phyloP scores from a whole-genome alignment of 2,329 filamentous ascomycete genomes.

The Fusarium sp. region DNA sequence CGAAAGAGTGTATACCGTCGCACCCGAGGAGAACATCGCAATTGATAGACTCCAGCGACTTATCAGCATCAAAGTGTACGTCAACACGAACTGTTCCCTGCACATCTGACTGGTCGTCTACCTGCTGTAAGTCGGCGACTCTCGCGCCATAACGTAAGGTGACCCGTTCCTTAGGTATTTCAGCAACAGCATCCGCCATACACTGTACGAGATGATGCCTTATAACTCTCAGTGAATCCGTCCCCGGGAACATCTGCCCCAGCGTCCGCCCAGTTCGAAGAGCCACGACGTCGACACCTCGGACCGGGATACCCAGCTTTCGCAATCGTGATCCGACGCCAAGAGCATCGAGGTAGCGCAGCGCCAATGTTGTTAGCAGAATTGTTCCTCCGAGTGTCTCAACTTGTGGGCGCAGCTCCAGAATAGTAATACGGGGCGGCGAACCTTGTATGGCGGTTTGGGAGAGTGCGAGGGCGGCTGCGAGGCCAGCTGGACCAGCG shows the following conservation, averaged over 20 bases:
- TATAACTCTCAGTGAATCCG: neutral
- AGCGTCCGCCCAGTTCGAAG: neutral
- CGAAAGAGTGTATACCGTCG: neutral
- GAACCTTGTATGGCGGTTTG: neutral
- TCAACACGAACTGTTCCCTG: neutral
- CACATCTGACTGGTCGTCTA: too few species aligned
- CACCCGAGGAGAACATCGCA: neutral
- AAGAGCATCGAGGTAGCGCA: neutral
- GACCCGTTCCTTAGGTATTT: neutral
- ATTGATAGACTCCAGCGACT: neutral
- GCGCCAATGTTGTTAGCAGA: neutral
- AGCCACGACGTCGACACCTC: neutral
- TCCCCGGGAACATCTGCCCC: neutral
- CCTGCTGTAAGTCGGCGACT: neutral
- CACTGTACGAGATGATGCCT: neutral
- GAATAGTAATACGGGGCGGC: rapidly evolving
- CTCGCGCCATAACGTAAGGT: neutral
- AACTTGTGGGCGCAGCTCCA: neutral
- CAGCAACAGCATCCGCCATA: neutral
- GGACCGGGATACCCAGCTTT: neutral
- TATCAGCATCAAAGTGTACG: neutral
- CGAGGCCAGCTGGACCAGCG: neutral
- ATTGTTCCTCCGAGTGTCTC: neutral
- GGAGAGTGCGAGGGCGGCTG: neutral
- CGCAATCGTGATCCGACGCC: neutral